These are phyloP conservation scores for Chimonanthus praecox DNA, from an alignment of 164 flowering plant species.

Conservation along the genomic window DNA sequence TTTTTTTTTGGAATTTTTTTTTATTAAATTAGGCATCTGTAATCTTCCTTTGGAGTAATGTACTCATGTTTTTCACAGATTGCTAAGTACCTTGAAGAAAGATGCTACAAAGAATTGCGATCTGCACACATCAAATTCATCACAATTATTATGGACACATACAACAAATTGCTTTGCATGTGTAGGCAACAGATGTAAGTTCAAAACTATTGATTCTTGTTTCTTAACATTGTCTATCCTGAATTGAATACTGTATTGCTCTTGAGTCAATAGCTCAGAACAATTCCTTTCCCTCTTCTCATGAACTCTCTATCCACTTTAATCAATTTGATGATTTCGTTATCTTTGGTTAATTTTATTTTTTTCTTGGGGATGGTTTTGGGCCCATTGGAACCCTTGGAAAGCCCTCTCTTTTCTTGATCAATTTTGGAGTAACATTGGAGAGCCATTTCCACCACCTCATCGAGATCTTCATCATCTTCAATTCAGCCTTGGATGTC, in stretches of 20 bases:
- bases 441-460: too few species aligned
- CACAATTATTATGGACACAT: conserved; percentile 49
- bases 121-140: conserved; percentile 53
- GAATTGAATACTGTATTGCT: neutral
- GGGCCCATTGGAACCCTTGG: too few species aligned
- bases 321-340: neutral
- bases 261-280: neutral
- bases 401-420: too few species aligned
- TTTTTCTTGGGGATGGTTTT: too few species aligned
- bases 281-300: neutral
- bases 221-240: neutral
- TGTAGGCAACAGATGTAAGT: conserved; percentile 88
- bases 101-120: conserved; percentile 75
- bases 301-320: neutral
- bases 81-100: conserved; percentile 86
- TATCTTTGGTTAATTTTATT: neutral
- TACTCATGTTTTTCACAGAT: conserved; percentile 37
- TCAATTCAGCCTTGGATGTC: too few species aligned
- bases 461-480: too few species aligned
- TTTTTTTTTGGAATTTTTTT: neutral
- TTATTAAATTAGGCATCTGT: neutral
- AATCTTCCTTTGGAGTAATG: conserved; percentile 1
- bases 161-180: conserved; percentile 63
- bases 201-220: neutral
- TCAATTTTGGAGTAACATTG: too few species aligned